Evolutionary conservation across 192 early-diverging fungal species (phyloP), one percentile per base, ranked within the genome.

Genomic region (Coemansia nantahalensis): DNA sequence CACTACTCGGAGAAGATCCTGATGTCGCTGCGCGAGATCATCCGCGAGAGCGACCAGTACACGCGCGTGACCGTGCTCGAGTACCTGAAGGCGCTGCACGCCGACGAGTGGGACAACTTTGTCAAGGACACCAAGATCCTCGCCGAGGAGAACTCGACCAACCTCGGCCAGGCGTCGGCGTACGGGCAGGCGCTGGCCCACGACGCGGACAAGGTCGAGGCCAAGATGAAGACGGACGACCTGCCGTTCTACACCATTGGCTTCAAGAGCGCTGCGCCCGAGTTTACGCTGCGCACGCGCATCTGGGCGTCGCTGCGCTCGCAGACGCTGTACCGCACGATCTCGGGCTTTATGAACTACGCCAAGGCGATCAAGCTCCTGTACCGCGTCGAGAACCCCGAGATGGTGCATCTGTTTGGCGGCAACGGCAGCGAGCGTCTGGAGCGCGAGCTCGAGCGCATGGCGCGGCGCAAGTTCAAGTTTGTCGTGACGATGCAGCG

Each of bases 51-150:
- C 51, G 90, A 92, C 51, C 76, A 86, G 53, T 84, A 85, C 56
- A 88, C 86, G 24, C 81, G 86, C 9, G 82, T 92, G 10, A 92
- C 89, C 16, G 59, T 90, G 36, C 73, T 92, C 17, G 90, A 92
- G 69, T 91, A 90, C 39, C 59, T 88, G 23, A 88, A 91, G 65
- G 86, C 87, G 14, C 68, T 88, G 39, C 85, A 90, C 51, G 68
- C 85, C 0, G 79, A 82, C 18, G 90, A 93, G 60, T 93, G 90
- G 90, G 89, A 90, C 44, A 93, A 93, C 72, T 93, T 91, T 79
- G 90, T 90, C 39, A 83, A 86, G 60, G 90, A 92, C 45, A 88
- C 85, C 50, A 90, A 88, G 77, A 83, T 85, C 14, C 43, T 90
- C 59, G 89, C 81, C 13, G 83, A 86, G 51, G 88, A 90, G 33